Evolutionary conservation across 768 basidiomycete species (phyloP), one percentile per base, ranked within the genome.

Genomic region (Crassisporium funariophilum): DNA sequence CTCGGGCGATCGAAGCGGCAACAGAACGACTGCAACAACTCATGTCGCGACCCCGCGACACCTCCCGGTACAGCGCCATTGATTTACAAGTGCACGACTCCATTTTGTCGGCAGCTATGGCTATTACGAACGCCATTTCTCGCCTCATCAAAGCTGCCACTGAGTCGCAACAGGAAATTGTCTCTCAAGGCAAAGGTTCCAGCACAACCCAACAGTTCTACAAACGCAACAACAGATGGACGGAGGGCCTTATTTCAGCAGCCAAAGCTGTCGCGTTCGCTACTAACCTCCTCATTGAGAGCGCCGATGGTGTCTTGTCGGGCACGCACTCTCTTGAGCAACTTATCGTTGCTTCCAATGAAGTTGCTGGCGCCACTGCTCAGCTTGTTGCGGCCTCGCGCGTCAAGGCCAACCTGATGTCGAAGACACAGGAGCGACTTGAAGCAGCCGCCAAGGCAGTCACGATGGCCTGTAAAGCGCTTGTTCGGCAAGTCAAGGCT

Each of bases 221-320:
- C 81, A 99, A 99, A 75, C 86, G 91, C 50, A 98, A 99, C 82
- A 98, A 98, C 69, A 82, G 97, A 50, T 99, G 97, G 97, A 99
- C 97, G 35, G 97, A 99, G 66, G 97, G 97, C 55, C 85, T 99
- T 56, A 94, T 98, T 58, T 95, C 93, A 25, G 97, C 97, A 25
- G 97, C 97, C 15, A 98, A 97, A 68, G 82, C 97, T 7, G 97
- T 99, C 44, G 97, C 97, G 2, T 97, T 95, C 58, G 94, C 97
- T 8, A 98, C 97, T 24, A 90, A 83, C 54, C 71, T 98, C 48
- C 82, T 99, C 50, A 99, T 99, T 65, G 95, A 99, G 67, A 90
- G 88, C 53, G 97, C 97, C 13, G 97, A 99, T 65, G 97, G 97
- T 49, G 95, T 99, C 35, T 78, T 98, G 52, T 93, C 91, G 0